Percentiles rank a stretch among this genome's conserved stretches.
Evolutionary conservation across 805 yeast species (phyloP).

Genomic region (Pichia ethanolica): DNA sequence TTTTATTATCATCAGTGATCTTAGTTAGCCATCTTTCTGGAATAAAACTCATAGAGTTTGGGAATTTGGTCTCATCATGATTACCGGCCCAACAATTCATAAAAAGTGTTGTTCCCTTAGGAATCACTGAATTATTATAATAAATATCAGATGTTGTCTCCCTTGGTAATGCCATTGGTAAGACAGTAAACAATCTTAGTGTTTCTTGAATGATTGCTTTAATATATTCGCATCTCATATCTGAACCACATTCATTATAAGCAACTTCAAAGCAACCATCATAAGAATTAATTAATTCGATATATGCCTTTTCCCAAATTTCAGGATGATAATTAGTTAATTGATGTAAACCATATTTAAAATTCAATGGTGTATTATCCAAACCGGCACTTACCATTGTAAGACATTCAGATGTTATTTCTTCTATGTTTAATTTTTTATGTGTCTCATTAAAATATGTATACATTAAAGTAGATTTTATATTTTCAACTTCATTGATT

Average conservation of each 20-base stretch:
- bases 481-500: not conserved
- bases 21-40: conserved; percentile 37
- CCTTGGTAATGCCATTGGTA: conserved; percentile 63
- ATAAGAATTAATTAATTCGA: conserved; percentile 31
- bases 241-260: conserved; percentile 18
- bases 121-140: conserved; percentile 37
- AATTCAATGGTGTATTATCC: conserved; percentile 61
- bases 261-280: conserved; percentile 20
- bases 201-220: conserved; percentile 58
- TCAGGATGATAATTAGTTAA: conserved; percentile 32
- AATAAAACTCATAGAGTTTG: conserved; percentile 37
- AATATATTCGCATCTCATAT: conserved; percentile 39
- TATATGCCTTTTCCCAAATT: conserved; percentile 39
- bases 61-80: conserved; percentile 44
- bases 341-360: conserved; percentile 55
- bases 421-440: conserved; percentile 7
- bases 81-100: conserved; percentile 70
- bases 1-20: conserved; percentile 7
- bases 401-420: conserved; percentile 47
- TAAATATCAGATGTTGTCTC: conserved; percentile 44
- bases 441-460: conserved; percentile 17
- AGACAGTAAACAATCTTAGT: conserved; percentile 52
- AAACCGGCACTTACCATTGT: conserved; percentile 77
- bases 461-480: conserved; percentile 21
- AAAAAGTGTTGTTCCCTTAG: conserved; percentile 45